phyloP scores from a whole-genome alignment of 106 monocot species.

The Ottelia alismoides region DNA sequence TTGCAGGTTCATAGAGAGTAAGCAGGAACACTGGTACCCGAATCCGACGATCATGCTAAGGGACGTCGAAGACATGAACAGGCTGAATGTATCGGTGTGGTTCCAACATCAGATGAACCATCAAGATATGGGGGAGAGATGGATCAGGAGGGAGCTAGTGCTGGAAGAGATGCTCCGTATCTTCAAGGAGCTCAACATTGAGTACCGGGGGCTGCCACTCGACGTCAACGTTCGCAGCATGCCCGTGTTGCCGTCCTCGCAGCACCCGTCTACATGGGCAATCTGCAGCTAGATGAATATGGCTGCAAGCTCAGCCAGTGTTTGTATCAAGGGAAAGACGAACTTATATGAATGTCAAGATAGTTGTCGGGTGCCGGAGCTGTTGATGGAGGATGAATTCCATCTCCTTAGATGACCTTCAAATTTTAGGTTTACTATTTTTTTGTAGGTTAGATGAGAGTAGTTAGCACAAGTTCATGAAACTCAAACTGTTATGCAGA shows the following conservation, averaged over 20 bases:
- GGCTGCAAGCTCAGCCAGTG: no score
- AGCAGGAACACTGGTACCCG: constrained; percentile 78
- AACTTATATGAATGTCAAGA: no score
- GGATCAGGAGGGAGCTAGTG: constrained; percentile 53
- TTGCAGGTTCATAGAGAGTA: constrained; percentile 59
- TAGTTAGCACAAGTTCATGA: no score
- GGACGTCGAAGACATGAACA: constrained; percentile 88
- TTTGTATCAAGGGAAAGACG: no score
- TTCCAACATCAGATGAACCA: constrained; percentile 66
- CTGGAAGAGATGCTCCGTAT: constrained; percentile 65
- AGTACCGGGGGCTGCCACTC: constrained; percentile 70
- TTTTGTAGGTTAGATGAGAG: no score
- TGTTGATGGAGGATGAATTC: no score
- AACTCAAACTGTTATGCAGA: no score
- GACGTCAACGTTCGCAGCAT: constrained; percentile 65
- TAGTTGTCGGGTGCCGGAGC: no score
- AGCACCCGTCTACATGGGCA: constrained; percentile 60
- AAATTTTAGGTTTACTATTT: no score
- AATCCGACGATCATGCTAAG: constrained; percentile 37
- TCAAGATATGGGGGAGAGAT: constrained; percentile 76
- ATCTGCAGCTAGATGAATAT: constrained; percentile 1
- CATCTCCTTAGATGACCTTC: no score
- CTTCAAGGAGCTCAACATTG: constrained; percentile 60
- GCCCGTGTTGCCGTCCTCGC: constrained; percentile 33
- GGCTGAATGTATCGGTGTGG: constrained; percentile 65